Evolutionary conservation across 1,284 basidiomycete genomes (phyloP), one percentile per base, ranked within the genome.

Genomic region (Afroboletus lepidellus): DNA sequence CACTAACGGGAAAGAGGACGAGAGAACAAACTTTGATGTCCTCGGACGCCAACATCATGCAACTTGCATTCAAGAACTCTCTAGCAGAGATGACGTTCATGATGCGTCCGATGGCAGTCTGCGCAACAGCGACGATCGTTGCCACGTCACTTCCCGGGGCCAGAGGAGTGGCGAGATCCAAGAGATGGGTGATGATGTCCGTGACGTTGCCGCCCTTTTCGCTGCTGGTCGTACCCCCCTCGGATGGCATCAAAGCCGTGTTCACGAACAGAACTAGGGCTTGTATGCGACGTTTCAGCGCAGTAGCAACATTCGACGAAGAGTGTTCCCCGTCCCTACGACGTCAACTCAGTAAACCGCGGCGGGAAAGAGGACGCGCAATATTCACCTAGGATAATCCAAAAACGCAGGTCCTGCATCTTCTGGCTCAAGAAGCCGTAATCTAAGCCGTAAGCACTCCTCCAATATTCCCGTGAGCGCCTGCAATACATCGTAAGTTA

Each of bases 381-480:
- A 72, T 79, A 44, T 15, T 65, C 69, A 89, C 85, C 74, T 67
- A 37, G 75, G 67, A 37, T 73, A 70, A 51, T 84, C 79, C 53
- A 89, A 66, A 66, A 91, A 82, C 0, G 78, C 73, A n/a, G 74
- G 64, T n/a, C 69, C 65, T 0, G 61, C 58, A 21, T 63, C 66
- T 16, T 75, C 69, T 9, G 78, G 75, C 52, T 68, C 65, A 27
- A 69, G 57, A n/a, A 81, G 64, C 45, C 76, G 75, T 0, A 67
- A 65, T n/a, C 81, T 63, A 13, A 94, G 76, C 16, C 87, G 75
- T 36, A 77, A 72, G 8, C 81, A 77, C 69, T 96, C 93, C 21
- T 72, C 72, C 21, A 92, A 70, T 15, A 90, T 72, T 61, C 90
- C 85, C 4, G 79, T 75, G 41, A 92, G 70, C 8, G 84, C 77